These are phyloP conservation scores for Pichia californica DNA, from an alignment of 805 yeast species.

Conservation along the genomic window DNA sequence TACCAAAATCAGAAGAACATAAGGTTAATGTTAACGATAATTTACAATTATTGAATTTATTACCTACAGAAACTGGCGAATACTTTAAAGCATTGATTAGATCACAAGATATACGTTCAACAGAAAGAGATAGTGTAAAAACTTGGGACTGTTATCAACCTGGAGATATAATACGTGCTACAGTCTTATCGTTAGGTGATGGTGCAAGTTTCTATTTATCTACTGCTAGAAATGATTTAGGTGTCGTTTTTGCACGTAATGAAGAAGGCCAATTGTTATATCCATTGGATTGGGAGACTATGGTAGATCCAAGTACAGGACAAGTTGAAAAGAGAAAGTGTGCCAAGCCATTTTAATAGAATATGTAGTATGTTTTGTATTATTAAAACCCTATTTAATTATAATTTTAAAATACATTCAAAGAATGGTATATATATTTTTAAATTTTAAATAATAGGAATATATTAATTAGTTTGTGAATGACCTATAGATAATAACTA, in stretches of 20 bases:
- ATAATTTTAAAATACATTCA: too few relatives aligned
- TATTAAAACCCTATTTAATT: too few relatives aligned
- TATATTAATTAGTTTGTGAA: not conserved
- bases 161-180: slow-evolving; percentile 87
- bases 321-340: slow-evolving; percentile 75
- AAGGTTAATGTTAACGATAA: slow-evolving; percentile 2
- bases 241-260: slow-evolving; percentile 84
- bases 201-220: slow-evolving; percentile 85
- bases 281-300: slow-evolving; percentile 93
- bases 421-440: too few relatives aligned
- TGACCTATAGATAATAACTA: not conserved
- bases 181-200: slow-evolving; percentile 84
- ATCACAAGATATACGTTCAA: slow-evolving; percentile 81
- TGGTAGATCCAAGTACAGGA: slow-evolving; percentile 76
- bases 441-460: too few relatives aligned
- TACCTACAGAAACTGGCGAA: slow-evolving; percentile 75
- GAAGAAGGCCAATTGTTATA: slow-evolving; percentile 62
- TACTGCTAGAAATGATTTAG: slow-evolving; percentile 86
- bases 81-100: slow-evolving; percentile 82
- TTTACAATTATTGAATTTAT: slow-evolving; percentile 28
- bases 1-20: not conserved
- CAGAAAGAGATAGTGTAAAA: slow-evolving; percentile 84
- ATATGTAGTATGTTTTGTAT: not conserved
- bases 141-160: slow-evolving; percentile 77
- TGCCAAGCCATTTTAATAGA: slow-evolving; percentile 68